A percentile compares a stretch with the other conserved stretches of the same genome.
phyloP scores from a whole-genome alignment of 2,329 filamentous ascomycete genomes.

The Arthrocladium fulminans region DNA sequence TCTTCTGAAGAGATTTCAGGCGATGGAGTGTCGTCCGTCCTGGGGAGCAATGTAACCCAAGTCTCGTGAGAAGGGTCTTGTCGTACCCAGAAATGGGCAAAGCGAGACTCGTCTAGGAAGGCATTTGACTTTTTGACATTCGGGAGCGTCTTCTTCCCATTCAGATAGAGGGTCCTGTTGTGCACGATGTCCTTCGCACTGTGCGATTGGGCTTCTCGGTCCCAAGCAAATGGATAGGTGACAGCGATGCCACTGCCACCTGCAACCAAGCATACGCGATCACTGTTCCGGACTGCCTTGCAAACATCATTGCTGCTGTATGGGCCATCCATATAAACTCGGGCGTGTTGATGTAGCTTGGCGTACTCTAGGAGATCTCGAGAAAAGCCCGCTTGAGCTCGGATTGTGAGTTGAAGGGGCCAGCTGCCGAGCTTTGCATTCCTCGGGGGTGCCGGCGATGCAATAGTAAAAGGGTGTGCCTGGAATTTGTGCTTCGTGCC shows the following conservation, averaged over 20 bases:
- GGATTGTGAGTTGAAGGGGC: slow-evolving; percentile 46
- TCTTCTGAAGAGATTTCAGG: neutral
- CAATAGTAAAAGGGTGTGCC: slow-evolving; percentile 59
- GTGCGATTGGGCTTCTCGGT: slow-evolving; percentile 9
- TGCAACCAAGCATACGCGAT: slow-evolving; percentile 48
- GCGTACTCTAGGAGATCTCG: slow-evolving; percentile 46
- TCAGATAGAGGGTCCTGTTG: slow-evolving; percentile 14
- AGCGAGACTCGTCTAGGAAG: slow-evolving; percentile 2
- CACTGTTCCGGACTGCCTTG: slow-evolving; percentile 42
- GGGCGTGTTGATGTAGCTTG: slow-evolving; percentile 33
- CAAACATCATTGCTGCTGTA: slow-evolving; percentile 53
- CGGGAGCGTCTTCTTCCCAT: slow-evolving; percentile 11
- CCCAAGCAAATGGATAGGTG: slow-evolving; percentile 47
- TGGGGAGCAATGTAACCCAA: slow-evolving; percentile 19
- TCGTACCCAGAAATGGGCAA: slow-evolving; percentile 21
- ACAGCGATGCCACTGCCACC: slow-evolving; percentile 59
- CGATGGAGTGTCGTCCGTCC: neutral
- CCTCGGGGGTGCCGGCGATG: slow-evolving; percentile 34
- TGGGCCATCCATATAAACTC: slow-evolving; percentile 53
- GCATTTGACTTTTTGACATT: neutral
- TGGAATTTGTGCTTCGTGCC: slow-evolving; percentile 47
- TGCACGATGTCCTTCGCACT: slow-evolving; percentile 11
- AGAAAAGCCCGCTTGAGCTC: slow-evolving; percentile 53
- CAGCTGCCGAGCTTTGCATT: slow-evolving; percentile 30
- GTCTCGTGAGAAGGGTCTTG: slow-evolving; percentile 17